Evolutionary conservation across 2,329 filamentous ascomycete species (phyloP), one percentile per base, ranked within the genome.

Genomic region (Tolypocladium tropicale): DNA sequence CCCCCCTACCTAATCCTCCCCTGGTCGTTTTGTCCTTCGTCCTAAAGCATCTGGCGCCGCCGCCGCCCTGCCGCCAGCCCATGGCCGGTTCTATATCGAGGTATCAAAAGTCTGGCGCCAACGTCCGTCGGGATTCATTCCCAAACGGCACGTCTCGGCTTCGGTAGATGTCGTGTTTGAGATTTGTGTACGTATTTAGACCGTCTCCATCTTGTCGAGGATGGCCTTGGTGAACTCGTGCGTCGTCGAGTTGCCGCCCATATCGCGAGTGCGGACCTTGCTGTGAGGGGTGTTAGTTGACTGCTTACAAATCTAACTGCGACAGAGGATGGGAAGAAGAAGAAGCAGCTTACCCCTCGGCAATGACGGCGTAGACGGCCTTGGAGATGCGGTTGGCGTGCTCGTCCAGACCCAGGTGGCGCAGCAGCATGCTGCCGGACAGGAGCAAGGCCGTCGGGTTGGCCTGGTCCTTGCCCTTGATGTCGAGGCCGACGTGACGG

Each of bases 381-480:
- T 93, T 93, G 74, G 90, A 95, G 76, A 97, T 96, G 72, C 94
- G 87, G 84, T 96, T 96, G 69, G 94, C 94, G 74, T 99, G 94
- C 74, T 97, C 91, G 71, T 99, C 93, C 53, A 99, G 88, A 65
- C 94, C 94, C 63, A 99, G 83, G 78, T 99, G 94, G 71, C 94
- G 88, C 73, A 99, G 83, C 67, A 99, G 87, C 94, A 99, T 99
- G 72, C 90, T 89, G 63, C 91, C 91, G 58, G 90, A 96, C 61
- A 99, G 88, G 65, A 99, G 84, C 79, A 99, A 81, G 62, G 94
- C 94, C 56, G 91, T 96, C 55, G 94, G 94, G 83, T 99, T 99
- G 63, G 94, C 94, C 80, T 97, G 91, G 77, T 96, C 92, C 82
- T 96, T 96, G 80, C 94, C 94, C 86, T 97, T 92, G 79, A 99